Percentiles rank a stretch among this genome's conserved stretches.
Conservation (phyloP, 2,329 filamentous ascomycete genomes). For the Penicillium hordei region DNA sequence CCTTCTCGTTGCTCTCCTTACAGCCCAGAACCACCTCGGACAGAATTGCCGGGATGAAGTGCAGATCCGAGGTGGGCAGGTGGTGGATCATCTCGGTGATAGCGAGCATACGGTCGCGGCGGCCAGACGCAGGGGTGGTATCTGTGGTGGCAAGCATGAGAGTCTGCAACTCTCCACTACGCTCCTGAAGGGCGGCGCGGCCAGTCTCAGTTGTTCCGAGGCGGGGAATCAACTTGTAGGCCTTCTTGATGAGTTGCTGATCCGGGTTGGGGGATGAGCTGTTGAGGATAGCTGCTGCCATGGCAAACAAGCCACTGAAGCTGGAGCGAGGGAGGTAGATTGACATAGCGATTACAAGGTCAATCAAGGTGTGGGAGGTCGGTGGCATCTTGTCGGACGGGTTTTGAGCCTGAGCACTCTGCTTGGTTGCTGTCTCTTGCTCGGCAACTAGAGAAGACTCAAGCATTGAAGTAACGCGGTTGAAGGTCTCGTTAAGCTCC, state of each 20-base stretch:
- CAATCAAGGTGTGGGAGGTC: conserved; percentile 92
- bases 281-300: conserved; percentile 78
- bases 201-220: conserved; percentile 79
- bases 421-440: conserved; percentile 64
- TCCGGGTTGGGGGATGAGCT: conserved; percentile 58
- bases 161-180: conserved; percentile 75
- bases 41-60: conserved; percentile 89
- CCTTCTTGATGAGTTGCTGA: conserved; percentile 96
- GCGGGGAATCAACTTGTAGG: conserved; percentile 94
- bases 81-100: conserved; percentile 77
- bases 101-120: conserved; percentile 80
- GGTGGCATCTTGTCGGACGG: conserved; percentile 78
- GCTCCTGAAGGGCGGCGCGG: conserved; percentile 70
- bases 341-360: conserved; percentile 93
- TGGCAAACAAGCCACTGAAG: conserved; percentile 80
- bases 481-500: conserved; percentile 85
- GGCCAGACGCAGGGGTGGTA: conserved; percentile 81
- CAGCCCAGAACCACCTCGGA: conserved; percentile 94
- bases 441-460: conserved; percentile 65
- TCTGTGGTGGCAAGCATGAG: conserved; percentile 76
- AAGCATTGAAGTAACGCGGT: conserved; percentile 80
- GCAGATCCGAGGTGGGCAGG: conserved; percentile 73
- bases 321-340: conserved; percentile 86
- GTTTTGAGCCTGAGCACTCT: conserved; percentile 62
- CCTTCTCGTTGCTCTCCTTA: conserved; percentile 97